Conservation (phyloP, 768 basidiomycete species). For the Mycena capillaripes region DNA sequence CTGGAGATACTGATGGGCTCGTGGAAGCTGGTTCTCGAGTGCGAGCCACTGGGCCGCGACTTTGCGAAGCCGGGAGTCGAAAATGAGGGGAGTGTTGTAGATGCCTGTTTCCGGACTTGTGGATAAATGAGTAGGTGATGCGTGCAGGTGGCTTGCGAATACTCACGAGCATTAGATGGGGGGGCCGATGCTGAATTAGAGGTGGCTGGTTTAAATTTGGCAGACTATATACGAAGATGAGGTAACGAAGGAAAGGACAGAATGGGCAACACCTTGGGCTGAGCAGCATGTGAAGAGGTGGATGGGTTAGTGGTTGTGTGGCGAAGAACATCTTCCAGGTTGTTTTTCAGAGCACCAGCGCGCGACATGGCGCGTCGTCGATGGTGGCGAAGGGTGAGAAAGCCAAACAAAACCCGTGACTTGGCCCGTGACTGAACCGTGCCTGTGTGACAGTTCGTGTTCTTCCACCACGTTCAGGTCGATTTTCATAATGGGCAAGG, state of each 20-base stretch:
- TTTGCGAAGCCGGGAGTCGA: constrained; percentile 61
- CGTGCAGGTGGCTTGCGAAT: too few relatives aligned
- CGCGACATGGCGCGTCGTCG: constrained; percentile 22
- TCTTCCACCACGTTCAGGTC: not conserved
- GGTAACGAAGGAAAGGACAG: not conserved
- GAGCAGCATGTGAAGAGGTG: constrained; percentile 20
- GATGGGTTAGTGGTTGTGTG: constrained; percentile 35
- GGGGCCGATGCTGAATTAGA: constrained; percentile 11
- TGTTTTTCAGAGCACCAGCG: constrained; percentile 48
- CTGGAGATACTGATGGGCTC: constrained; percentile 52
- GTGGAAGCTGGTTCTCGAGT: constrained; percentile 17
- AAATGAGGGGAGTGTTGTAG: constrained; percentile 54
- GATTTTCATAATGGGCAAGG: constrained; percentile 68
- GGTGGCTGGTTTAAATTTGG: constrained; percentile 63
- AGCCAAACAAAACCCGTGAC: not conserved
- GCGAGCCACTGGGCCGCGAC: constrained; percentile 33
- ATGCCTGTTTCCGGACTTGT: constrained; percentile 44
- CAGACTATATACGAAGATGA: constrained; percentile 1
- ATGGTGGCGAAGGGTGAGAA: not conserved
- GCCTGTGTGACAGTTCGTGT: constrained; percentile 21
- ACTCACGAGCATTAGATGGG: constrained; percentile 11
- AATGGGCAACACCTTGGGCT: constrained; percentile 38
- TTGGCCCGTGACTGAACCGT: too few relatives aligned
- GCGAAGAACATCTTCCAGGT: constrained; percentile 56
- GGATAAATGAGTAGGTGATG: not conserved